Conservation (phyloP, 2,329 filamentous ascomycete genomes). For the Capronia coronata region DNA sequence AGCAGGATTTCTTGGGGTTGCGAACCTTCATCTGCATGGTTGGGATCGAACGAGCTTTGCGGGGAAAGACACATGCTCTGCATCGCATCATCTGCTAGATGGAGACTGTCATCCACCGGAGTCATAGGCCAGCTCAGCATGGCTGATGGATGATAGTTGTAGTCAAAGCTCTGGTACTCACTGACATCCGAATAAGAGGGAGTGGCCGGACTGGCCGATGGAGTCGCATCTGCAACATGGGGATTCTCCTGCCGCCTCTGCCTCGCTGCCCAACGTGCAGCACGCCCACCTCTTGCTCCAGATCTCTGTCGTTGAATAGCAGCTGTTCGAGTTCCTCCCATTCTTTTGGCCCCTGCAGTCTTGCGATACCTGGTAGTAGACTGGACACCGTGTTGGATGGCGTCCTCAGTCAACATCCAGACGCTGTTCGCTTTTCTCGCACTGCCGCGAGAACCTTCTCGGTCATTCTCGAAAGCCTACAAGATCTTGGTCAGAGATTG, state of each 20-base stretch:
- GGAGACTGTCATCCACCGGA: constrained; percentile 7
- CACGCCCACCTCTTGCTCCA: constrained; percentile 39
- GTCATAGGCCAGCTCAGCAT: constrained; percentile 18
- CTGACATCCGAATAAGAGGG: constrained; percentile 19
- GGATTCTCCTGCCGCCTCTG: constrained; percentile 20
- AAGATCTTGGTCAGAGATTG: constrained; percentile 6
- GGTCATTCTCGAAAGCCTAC: constrained; percentile 35
- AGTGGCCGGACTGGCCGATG: constrained; percentile 13
- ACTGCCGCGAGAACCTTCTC: constrained; percentile 42
- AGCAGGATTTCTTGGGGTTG: constrained; percentile 10
- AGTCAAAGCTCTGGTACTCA: constrained; percentile 18
- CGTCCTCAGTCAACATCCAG: constrained; percentile 70
- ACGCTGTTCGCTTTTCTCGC: constrained; percentile 61
- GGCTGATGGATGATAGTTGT: constrained; percentile 4
- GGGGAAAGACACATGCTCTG: constrained; percentile 8
- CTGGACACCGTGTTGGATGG: constrained; percentile 64
- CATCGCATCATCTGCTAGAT: constrained; percentile 9
- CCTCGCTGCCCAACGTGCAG: constrained; percentile 33
- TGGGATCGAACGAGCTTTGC: constrained; percentile 7
- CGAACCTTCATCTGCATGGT: constrained; percentile 8
- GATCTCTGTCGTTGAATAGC: constrained; percentile 38
- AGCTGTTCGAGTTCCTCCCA: constrained; percentile 34
- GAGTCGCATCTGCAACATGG: constrained; percentile 7
- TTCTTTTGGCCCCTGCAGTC: constrained; percentile 36
- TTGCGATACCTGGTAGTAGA: constrained; percentile 74